Base-by-base conservation (phyloP, 2,329 filamentous ascomycete genomes). In the Ophidiomyces ophidiicola region DNA sequence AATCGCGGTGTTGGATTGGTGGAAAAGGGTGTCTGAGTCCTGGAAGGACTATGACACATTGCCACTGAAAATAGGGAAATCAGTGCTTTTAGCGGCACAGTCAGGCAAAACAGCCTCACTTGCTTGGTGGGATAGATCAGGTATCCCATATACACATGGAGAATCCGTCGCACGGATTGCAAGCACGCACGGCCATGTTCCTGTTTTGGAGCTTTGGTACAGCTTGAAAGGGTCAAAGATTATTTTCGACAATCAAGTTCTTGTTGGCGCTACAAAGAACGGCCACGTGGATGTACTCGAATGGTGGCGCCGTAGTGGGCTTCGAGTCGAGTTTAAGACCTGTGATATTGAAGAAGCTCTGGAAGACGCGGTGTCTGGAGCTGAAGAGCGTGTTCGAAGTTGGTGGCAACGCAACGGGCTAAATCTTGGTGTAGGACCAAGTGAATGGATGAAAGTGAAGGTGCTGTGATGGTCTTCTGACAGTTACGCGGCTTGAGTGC, bases 261-360 rank as follows among this genome's bases (percentile, higher is more conserved):
- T 94, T 1, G 81, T 92, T 1, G 82, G 82, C 6, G 82, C 88
- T 0, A 94, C 87, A 1, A 84, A 86, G 51, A 82, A 88, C 55
- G 84, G 85, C 4, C 82, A 92, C 56, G 75, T 86, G 2, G 70
- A 76, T 24, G 85, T 94, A 15, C 66, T 96, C 5, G 84, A 94
- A 56, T 94, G 88, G 88, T 94, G 88, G 87, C 81, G 82, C 53
- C 70, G 70, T 21, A 67, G 63, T 24, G 76, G 78, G 0, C 70
- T 87, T 49, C 72, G 74, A 37, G 86, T 94, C 18, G 85, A 93
- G 59, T 94, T 94, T 61, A 87, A 88, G 58, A 93, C 85, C 1
- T 94, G 86, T 58, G 86, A 93, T 58, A 90, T 96, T 45, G 87
- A 94, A 57, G 88, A 94, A 61, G 87, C 87, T 0, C 69, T 94